A percentile compares a stretch with the other conserved stretches of the same genome.
Evolutionary conservation across 1,139 yeast species (phyloP).

Genomic region (Pneumocystis wakefieldiae): DNA sequence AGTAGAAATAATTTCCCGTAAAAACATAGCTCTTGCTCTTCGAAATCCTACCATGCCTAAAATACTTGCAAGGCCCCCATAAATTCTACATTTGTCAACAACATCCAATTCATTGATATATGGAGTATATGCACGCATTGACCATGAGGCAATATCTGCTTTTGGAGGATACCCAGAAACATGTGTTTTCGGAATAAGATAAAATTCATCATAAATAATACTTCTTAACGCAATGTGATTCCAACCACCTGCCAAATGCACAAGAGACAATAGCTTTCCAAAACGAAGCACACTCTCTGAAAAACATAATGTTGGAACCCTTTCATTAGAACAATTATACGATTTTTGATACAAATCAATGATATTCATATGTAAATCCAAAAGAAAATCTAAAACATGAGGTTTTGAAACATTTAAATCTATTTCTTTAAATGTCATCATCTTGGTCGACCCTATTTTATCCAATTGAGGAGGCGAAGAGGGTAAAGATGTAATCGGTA

Average conservation of each 20-base stretch:
- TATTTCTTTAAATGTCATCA: slow-evolving; percentile 11
- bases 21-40: slow-evolving; percentile 56
- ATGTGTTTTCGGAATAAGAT: slow-evolving; percentile 17
- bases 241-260: slow-evolving; percentile 40
- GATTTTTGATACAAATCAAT: slow-evolving; percentile 47
- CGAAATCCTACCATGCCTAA: slow-evolving; percentile 46
- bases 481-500: slow-evolving; percentile 7
- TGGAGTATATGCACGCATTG: slow-evolving; percentile 17
- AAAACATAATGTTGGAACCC: slow-evolving; percentile 69
- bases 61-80: slow-evolving; percentile 49
- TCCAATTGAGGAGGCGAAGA: slow-evolving; percentile 11
- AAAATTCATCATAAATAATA: slow-evolving; percentile 26
- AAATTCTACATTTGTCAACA: slow-evolving; percentile 31
- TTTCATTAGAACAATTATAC: slow-evolving; percentile 48
- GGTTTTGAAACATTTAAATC: slow-evolving; percentile 15
- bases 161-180: slow-evolving; percentile 12
- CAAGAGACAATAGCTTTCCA: slow-evolving; percentile 43
- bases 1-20: slow-evolving; percentile 44
- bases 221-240: slow-evolving; percentile 30
- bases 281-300: slow-evolving; percentile 57
- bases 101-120: slow-evolving; percentile 16
- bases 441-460: slow-evolving; percentile 16
- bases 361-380: slow-evolving; percentile 36
- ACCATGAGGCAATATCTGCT: slow-evolving; percentile 12
- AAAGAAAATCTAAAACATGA: slow-evolving; percentile 35